A percentile compares a stretch with the other conserved stretches of the same genome.
These are phyloP conservation scores for Hebeloma cylindrosporum DNA, from an alignment of 768 basidiomycete genomes.

Conservation along the genomic window DNA sequence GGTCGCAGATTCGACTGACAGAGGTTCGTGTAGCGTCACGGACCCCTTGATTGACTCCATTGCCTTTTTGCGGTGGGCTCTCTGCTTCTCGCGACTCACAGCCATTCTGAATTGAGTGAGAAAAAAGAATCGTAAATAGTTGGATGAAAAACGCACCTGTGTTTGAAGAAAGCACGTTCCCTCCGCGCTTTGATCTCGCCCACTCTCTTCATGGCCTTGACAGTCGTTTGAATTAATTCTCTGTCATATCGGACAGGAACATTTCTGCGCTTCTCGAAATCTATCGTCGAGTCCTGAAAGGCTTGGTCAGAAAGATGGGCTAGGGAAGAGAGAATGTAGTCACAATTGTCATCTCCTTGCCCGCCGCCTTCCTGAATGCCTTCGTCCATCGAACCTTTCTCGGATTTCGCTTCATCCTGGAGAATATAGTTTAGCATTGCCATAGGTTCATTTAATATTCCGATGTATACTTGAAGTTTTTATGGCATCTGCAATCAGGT, in stretches of 20 bases:
- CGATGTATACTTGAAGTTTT: constrained; percentile 90
- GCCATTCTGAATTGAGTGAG: constrained; percentile 65
- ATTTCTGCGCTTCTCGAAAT: constrained; percentile 98
- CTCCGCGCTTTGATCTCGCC: constrained; percentile 88
- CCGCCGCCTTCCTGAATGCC: constrained; percentile 96
- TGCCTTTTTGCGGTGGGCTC: constrained; percentile 67
- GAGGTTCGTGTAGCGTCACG: constrained; percentile 67
- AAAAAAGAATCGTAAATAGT: constrained; percentile 1
- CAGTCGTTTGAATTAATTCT: constrained; percentile 86
- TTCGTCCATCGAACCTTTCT: constrained; percentile 99
- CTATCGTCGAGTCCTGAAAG: constrained; percentile 90
- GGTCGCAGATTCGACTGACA: constrained; percentile 39
- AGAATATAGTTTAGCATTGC: constrained; percentile 8
- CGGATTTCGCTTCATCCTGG: constrained; percentile 98
- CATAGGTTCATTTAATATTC: not conserved
- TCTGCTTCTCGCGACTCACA: constrained; percentile 74
- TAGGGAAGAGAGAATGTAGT: constrained; percentile 7
- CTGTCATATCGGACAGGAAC: constrained; percentile 97
- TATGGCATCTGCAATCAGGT: constrained; percentile 73
- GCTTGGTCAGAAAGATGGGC: not conserved
- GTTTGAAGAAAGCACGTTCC: constrained; percentile 96
- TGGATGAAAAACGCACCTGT: constrained; percentile 51
- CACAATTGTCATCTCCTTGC: constrained; percentile 99
- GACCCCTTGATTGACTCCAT: constrained; percentile 57
- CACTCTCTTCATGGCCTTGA: constrained; percentile 95